Conservation (phyloP, 345 rosid species). For the Populus pruinosa region DNA sequence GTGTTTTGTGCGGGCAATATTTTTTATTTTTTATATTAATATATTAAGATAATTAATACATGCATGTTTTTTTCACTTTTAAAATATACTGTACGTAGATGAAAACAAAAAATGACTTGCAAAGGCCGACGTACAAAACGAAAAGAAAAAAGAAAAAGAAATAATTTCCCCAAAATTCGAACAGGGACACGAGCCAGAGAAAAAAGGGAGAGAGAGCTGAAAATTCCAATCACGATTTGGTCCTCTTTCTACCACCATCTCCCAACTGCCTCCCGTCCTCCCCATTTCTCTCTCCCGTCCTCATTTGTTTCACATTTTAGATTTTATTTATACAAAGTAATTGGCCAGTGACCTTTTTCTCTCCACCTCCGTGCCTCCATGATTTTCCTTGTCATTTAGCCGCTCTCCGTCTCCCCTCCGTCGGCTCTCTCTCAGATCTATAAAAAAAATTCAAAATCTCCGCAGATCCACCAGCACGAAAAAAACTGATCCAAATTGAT, state of each 20-base stretch:
- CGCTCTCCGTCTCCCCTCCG: background rate
- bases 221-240: background rate
- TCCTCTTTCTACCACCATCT: background rate
- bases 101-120: too few relatives aligned
- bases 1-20: too few relatives aligned
- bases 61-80: too few relatives aligned
- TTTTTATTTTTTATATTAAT: too few relatives aligned
- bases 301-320: background rate
- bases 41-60: too few relatives aligned
- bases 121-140: too few relatives aligned
- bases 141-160: background rate
- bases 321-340: background rate
- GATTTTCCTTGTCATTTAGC: background rate
- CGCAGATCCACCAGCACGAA: slow-evolving; percentile 1
- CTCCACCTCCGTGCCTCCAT: background rate
- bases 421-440: background rate
- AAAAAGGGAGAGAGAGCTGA: background rate
- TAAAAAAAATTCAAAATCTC: background rate
- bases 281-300: background rate
- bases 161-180: background rate
- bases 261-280: background rate
- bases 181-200: background rate
- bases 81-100: too few relatives aligned
- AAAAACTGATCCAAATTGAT: slow-evolving; percentile 15
- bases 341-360: background rate